These are phyloP conservation scores for Metschnikowia cubensis DNA, from an alignment of 805 yeast species.

Conservation along the genomic window DNA sequence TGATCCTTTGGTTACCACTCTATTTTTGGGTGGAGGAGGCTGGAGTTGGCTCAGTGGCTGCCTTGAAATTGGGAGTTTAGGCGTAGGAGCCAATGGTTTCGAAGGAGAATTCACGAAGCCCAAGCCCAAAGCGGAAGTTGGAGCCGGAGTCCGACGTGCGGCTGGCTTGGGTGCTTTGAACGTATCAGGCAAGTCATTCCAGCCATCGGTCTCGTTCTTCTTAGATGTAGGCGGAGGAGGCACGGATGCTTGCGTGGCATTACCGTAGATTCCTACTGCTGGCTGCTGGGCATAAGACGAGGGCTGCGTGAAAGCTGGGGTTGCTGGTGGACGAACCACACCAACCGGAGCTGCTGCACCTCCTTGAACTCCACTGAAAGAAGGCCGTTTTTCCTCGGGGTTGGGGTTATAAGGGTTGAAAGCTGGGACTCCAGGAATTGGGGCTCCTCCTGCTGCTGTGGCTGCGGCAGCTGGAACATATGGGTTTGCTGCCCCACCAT, in stretches of 20 bases:
- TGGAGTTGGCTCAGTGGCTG: not conserved
- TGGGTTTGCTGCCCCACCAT: constrained; percentile 1
- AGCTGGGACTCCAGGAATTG: constrained; percentile 10
- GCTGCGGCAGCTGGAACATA: constrained; percentile 12
- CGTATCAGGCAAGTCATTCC: constrained; percentile 66
- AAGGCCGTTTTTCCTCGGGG: constrained; percentile 8
- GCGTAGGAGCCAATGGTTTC: constrained; percentile 3
- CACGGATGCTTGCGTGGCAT: constrained; percentile 4
- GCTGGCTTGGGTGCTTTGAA: constrained; percentile 34
- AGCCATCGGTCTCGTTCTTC: constrained; percentile 56
- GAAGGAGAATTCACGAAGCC: not conserved
- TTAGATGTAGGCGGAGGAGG: constrained; percentile 10
- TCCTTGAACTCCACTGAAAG: constrained; percentile 3
- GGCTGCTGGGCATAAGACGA: not conserved
- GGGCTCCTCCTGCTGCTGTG: too few relatives aligned
- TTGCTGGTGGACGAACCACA: constrained; percentile 14
- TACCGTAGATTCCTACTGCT: not conserved
- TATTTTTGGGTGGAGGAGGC: constrained; percentile 13
- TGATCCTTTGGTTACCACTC: constrained; percentile 7
- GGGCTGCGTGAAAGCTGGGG: constrained; percentile 11
- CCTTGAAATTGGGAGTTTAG: not conserved
- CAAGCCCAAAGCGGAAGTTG: constrained; percentile 26
- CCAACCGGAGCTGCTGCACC: constrained; percentile 7
- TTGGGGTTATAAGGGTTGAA: constrained; percentile 15
- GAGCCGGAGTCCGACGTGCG: constrained; percentile 42